Base-by-base conservation (phyloP, 2,329 filamentous ascomycete species). In the Nemania sp. region DNA sequence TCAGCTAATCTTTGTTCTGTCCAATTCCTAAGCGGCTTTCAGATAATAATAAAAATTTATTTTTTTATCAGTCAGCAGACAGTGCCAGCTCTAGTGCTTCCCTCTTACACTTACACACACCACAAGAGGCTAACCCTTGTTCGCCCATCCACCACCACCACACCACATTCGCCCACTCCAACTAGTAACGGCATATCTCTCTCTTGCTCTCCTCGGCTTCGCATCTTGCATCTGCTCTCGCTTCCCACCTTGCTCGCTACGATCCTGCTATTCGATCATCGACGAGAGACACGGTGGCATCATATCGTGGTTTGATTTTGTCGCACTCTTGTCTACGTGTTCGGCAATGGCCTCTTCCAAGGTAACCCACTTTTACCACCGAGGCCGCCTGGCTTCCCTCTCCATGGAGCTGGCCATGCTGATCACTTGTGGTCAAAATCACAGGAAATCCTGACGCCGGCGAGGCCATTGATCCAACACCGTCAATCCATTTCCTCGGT, bases 391-490 rank as follows among this genome's bases (percentile, higher is more conserved):
- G 59, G 67, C 63, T 65, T 47, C 60, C 57, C 68, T 66, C 65
- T 66, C 48, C 65, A 70, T 64, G 67, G 69, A 74, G 63, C 66
- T 54, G 60, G 58, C 61, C 63, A 62, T 74, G 74, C 77, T 80
- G 72, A 79, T 75, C 72, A 73, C 67, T 59, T 58, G 52, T 67
- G 60, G 68, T 68, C 62, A 63, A 64, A 61, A 18, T 62, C 25
- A 68, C 75, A 88, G 86, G 86, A 88, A 79, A 85, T 86, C 74
- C 83, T 83, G 74, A 81, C 86, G 73, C 80, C 86, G 68, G 85
- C 87, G 72, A 85, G 88, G 76, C 88, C 89, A 77, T 81, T 90
- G 74, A 81, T 82, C 74, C 86, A 86, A 72, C 80, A 86, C 73
- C 84, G 85, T 67, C 81, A 83, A 59, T 83, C 85, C 52, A 79